Evolutionary conservation across 768 basidiomycete genomes (phyloP).

Genomic region (Auriscalpium orientale): DNA sequence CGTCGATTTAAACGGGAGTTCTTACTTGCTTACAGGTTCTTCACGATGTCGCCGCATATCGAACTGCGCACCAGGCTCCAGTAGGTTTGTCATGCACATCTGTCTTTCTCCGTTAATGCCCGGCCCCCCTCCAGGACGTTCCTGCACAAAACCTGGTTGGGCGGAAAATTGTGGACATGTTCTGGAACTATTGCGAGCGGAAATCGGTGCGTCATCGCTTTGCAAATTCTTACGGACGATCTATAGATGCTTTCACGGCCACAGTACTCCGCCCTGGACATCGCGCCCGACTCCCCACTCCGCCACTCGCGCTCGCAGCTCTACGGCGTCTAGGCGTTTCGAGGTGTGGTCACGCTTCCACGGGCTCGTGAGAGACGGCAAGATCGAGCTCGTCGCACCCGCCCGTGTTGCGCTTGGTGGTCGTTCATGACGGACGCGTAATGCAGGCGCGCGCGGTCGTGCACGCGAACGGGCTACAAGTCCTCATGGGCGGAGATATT

Average conservation of each 20-base stretch:
- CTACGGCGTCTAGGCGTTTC: slow-evolving; percentile 37
- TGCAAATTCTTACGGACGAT: background rate
- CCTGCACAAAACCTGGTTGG: slow-evolving; percentile 50
- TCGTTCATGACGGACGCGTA: slow-evolving; percentile 32
- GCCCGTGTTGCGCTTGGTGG: slow-evolving; percentile 31
- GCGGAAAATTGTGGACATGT: slow-evolving; percentile 44
- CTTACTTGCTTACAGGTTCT: slow-evolving; percentile 28
- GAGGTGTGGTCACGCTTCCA: slow-evolving; percentile 45
- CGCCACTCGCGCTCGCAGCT: slow-evolving; percentile 32
- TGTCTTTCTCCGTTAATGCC: slow-evolving; percentile 13
- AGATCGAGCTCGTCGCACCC: slow-evolving; percentile 41
- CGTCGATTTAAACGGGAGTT: too few relatives aligned
- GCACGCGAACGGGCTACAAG: slow-evolving; percentile 47
- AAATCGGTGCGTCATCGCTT: slow-evolving; percentile 16
- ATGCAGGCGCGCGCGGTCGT: slow-evolving; percentile 40
- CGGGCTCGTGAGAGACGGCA: slow-evolving; percentile 35
- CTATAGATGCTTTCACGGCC: background rate
- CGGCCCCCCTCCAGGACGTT: slow-evolving; percentile 37
- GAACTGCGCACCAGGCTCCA: slow-evolving; percentile 42
- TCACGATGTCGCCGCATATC: slow-evolving; percentile 41
- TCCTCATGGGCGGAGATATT: slow-evolving; percentile 47
- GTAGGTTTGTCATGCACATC: slow-evolving; percentile 24
- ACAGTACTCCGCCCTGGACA: slow-evolving; percentile 24
- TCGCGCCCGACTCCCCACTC: slow-evolving; percentile 45
- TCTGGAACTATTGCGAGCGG: slow-evolving; percentile 32